Evolutionary conservation across 2,329 filamentous ascomycete genomes (phyloP), one percentile per base, ranked within the genome.

Genomic region (Purpureocillium lavendulum): DNA sequence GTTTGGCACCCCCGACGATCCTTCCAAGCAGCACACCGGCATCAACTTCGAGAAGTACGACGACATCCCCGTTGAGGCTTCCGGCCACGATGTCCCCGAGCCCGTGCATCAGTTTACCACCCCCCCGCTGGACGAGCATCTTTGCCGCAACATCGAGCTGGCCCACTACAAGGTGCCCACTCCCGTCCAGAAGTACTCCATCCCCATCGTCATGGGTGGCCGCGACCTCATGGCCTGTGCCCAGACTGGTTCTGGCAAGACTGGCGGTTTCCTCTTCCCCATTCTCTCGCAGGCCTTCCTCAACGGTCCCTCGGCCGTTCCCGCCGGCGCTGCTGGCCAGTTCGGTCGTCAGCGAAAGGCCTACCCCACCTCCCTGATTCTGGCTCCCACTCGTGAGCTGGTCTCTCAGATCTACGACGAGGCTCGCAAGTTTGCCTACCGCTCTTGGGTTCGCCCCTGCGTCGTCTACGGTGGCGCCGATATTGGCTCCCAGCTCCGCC

Each of bases 1-100:
- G 38, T 98, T 96, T 62, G 92, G 92, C 57, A 73, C 84, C 37
- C 71, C 82, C 53, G 90, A 97, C 64, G 92, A 97, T 59, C 87
- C 90, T 47, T 80, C 84, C 51, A 97, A 96, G 76, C 86, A 95
- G 65, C 86, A 94, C 58, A 96, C 88, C 28, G 92, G 92, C 67
- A 97, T 98, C 84, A 98, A 98, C 78, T 98, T 98, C 62, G 84
- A 95, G 72, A 98, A 98, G 75, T 98, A 98, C 69, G 92, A 98
- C 60, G 92, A 98, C 65, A 98, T 98, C 51, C 92, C 92, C 40
- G 92, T 98, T 49, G 92, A 97, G 69, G 92, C 92, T 48, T 96
- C 90, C 44, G 92, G 92, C 45, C 82, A 87, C 39, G 80, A 94
- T 58, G 88, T 97, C 39, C 92, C 92, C 34, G 92, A 97, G 59